Evolutionary conservation across 2,329 filamentous ascomycete species (phyloP).

Genomic region (Ascosphaera pollenicola): DNA sequence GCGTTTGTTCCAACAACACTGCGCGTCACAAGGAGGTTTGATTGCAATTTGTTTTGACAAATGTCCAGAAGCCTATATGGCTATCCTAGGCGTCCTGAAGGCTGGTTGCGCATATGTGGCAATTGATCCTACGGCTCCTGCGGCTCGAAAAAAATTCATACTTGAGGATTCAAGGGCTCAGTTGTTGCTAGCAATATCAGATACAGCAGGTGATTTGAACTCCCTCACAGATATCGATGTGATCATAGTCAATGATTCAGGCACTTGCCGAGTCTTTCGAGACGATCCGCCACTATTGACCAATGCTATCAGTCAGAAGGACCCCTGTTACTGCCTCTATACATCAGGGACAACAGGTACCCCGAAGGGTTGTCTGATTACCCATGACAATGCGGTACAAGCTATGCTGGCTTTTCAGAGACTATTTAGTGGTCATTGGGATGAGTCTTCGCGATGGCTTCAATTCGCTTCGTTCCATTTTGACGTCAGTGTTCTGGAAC

Average conservation of each 20-base stretch:
- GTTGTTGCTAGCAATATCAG: slow-evolving; percentile 36
- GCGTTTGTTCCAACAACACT: slow-evolving; percentile 32
- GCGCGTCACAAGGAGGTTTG: slow-evolving; percentile 30
- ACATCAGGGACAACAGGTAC: slow-evolving; percentile 72
- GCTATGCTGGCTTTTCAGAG: slow-evolving; percentile 69
- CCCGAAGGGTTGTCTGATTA: slow-evolving; percentile 66
- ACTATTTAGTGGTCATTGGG: slow-evolving; percentile 57
- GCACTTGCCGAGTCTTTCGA: slow-evolving; percentile 15
- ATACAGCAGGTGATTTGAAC: slow-evolving; percentile 19
- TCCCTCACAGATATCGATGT: slow-evolving; percentile 16
- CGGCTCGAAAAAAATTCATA: slow-evolving; percentile 36
- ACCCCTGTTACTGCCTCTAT: slow-evolving; percentile 56
- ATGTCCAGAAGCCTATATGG: slow-evolving; percentile 46
- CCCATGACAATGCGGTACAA: slow-evolving; percentile 57
- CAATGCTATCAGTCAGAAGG: slow-evolving; percentile 22
- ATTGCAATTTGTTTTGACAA: slow-evolving; percentile 64
- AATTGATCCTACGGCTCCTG: slow-evolving; percentile 48
- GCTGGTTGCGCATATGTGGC: slow-evolving; percentile 59
- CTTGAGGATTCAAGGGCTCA: slow-evolving; percentile 46
- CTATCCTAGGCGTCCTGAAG: slow-evolving; percentile 54
- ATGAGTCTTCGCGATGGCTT: slow-evolving; percentile 52
- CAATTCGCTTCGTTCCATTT: slow-evolving; percentile 93
- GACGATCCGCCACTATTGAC: slow-evolving; percentile 13
- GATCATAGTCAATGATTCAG: slow-evolving; percentile 24
- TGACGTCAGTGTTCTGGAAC: slow-evolving; percentile 78